Conservation (phyloP, 139 green algal genomes). For the Micromonas commoda region DNA sequence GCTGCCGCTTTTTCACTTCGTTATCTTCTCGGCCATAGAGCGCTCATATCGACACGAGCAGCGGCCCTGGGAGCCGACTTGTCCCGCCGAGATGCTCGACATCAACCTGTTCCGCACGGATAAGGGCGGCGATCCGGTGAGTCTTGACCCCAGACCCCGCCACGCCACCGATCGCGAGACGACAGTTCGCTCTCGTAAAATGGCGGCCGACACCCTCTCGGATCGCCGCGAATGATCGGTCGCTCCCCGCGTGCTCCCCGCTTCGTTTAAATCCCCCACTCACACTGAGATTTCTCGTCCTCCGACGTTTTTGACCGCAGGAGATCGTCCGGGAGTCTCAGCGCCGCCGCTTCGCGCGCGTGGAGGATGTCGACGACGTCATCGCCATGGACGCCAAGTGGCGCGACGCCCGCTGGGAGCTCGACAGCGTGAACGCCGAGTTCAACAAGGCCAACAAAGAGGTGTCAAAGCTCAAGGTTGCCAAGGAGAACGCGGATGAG, state of each 20-base stretch:
- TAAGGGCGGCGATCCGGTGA: slow-evolving; percentile 80
- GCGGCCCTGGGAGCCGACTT: background rate
- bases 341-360: slow-evolving; percentile 69
- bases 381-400: slow-evolving; percentile 84
- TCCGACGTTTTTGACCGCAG: background rate
- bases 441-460: slow-evolving; percentile 91
- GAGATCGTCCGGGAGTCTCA: slow-evolving; percentile 90
- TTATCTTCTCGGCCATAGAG: too few relatives aligned
- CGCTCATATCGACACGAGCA: background rate
- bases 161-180: background rate
- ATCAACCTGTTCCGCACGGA: slow-evolving; percentile 93
- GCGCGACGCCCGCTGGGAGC: slow-evolving; percentile 49
- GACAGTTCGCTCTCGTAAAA: background rate
- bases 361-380: slow-evolving; percentile 81
- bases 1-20: too few relatives aligned
- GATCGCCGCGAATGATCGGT: background rate
- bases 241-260: background rate
- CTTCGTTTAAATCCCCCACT: background rate
- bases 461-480: slow-evolving; percentile 68
- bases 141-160: background rate
- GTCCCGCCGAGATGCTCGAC: slow-evolving; percentile 74
- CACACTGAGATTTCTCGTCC: background rate
- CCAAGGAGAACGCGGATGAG: slow-evolving; percentile 66
- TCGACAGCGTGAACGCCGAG: slow-evolving; percentile 80
- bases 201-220: background rate